Evolutionary conservation across 352 stramenopile species (phyloP), one percentile per base, ranked within the genome.

Genomic region (Halophytophthora polymorphica): DNA sequence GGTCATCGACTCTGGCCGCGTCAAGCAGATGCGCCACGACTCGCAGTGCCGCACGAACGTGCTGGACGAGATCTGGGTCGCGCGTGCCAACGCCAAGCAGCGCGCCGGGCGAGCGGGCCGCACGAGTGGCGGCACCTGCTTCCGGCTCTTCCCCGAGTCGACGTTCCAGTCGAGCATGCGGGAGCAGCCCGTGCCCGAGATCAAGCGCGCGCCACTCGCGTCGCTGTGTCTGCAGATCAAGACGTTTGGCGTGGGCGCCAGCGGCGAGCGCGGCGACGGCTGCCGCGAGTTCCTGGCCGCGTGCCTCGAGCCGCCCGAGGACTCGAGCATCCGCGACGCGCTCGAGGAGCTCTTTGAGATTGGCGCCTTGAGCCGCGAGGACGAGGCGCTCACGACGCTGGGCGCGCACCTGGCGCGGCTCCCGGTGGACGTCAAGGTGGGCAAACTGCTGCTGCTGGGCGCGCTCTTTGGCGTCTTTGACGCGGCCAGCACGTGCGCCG

Each of bases 141-240:
- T 89, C 61, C 88, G 93, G 15, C 70, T 98, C 12, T 97, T 91
- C 61, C 77, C 88, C 6, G 62, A 70, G 19, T 75, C 82, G 13
- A 88, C 91, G 11, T 95, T 92, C 58, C 54, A 79, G 18, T 64
- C 68, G 35, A 70, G 76, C 12, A 85, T 98, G 70, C 56, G 80
- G 17, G 81, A 79, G 17, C 82, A 94, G 33, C 82, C 84, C 0
- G 56, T 98, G 23, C 91, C 96, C 1, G 96, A 99, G 71, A 99
- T 99, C 71, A 67, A 93, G 17, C 90, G 96, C n/a, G 90, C 97
- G 8, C 86, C 93, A 29, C 75, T 99, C 14, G 96, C 98, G 49
- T 95, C 96, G 22, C 66, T 99, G 15, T 96, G 96, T 50, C 76
- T 99, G 23, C 93, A 98, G 66, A 97, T 99, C 45, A 91, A 98